These are phyloP conservation scores for Capsicum chinense DNA, from an alignment of 257 asterid genomes.

Conservation along the genomic window DNA sequence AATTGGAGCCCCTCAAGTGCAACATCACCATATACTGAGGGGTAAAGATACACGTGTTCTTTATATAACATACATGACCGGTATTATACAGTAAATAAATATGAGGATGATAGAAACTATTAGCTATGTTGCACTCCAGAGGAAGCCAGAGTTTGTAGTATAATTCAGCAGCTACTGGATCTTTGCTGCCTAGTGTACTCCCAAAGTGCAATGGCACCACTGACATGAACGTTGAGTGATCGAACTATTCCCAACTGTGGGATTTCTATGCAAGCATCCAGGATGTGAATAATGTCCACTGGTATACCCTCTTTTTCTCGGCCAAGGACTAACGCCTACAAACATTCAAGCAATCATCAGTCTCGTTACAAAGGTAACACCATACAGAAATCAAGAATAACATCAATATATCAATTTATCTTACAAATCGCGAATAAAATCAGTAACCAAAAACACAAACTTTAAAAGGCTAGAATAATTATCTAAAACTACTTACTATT, in stretches of 20 bases:
- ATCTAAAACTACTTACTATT: not conserved
- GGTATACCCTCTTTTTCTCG: conserved; percentile 98
- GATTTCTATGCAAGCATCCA: conserved; percentile 92
- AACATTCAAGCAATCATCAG: not conserved
- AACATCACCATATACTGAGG: not conserved
- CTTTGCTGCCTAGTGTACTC: conserved; percentile 93
- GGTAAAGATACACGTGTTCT: not conserved
- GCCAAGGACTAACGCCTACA: conserved; percentile 82
- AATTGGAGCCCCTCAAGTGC: not conserved
- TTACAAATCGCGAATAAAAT: not conserved
- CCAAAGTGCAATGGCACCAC: conserved; percentile 98
- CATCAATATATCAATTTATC: conserved; percentile 26
- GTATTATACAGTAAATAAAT: not conserved
- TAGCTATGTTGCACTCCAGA: not conserved
- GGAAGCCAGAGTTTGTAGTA: not conserved
- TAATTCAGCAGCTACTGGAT: conserved; percentile 31
- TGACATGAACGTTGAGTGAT: conserved; percentile 96
- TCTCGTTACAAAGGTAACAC: not conserved
- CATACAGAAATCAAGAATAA: not conserved
- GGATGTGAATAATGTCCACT: conserved; percentile 81
- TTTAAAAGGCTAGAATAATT: not conserved
- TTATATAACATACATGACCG: not conserved
- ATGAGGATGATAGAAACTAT: conserved; percentile 22
- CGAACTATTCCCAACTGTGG: conserved; percentile 93
- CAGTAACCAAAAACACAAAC: not conserved